A percentile compares a stretch with the other conserved stretches of the same genome.
Evolutionary conservation across 2,329 filamentous ascomycete genomes (phyloP).

Genomic region (Penicillium crustosum): DNA sequence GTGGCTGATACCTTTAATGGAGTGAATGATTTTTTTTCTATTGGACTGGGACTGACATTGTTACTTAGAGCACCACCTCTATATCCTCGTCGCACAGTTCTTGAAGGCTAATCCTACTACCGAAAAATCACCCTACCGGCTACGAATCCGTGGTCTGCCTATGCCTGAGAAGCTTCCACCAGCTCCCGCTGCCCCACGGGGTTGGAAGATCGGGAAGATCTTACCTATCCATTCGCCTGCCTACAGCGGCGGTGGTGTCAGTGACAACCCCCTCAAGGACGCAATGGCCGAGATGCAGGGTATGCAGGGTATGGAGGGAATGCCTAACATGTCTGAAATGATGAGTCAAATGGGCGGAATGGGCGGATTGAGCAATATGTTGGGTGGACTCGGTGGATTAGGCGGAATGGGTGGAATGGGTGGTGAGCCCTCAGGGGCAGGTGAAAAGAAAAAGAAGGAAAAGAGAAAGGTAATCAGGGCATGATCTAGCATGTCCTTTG

Average conservation of each 20-base stretch:
- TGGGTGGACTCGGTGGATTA: slow-evolving; percentile 1
- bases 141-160: slow-evolving; percentile 72
- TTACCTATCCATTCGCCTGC: slow-evolving; percentile 86
- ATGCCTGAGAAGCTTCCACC: slow-evolving; percentile 68
- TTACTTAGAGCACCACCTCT: slow-evolving; percentile 73
- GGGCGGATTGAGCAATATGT: slow-evolving; percentile 50
- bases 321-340: slow-evolving; percentile 52
- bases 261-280: slow-evolving; percentile 90
- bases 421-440: slow-evolving; percentile 29
- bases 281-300: slow-evolving; percentile 91
- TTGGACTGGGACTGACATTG: not conserved
- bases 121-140: slow-evolving; percentile 66
- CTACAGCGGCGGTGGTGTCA: slow-evolving; percentile 88
- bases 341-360: slow-evolving; percentile 31
- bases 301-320: slow-evolving; percentile 42
- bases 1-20: slow-evolving; percentile 26
- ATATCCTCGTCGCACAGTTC: slow-evolving; percentile 74
- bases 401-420: slow-evolving; percentile 33
- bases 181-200: slow-evolving; percentile 72
- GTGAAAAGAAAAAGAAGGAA: slow-evolving; percentile 49
- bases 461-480: slow-evolving; percentile 51
- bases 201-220: slow-evolving; percentile 85
- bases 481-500: slow-evolving; percentile 21
- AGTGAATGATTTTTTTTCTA: not conserved
- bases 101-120: slow-evolving; percentile 76